Base-by-base conservation (phyloP, 306 rosid species). In the Crotalaria pallida region DNA sequence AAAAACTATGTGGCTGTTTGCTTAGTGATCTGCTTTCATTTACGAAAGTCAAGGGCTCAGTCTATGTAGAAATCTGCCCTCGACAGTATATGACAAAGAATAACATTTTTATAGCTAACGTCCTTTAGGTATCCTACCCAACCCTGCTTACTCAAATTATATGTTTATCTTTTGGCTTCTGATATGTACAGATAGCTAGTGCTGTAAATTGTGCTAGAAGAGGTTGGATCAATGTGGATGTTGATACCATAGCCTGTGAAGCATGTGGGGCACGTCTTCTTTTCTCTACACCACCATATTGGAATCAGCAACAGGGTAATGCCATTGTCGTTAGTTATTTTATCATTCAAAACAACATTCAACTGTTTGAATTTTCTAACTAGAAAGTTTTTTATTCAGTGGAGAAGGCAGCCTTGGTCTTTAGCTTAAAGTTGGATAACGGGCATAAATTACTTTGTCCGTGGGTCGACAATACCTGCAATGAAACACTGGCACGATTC, bases 371-470 rank as follows among this genome's bases (percentile, higher is more conserved):
- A 24, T 61, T 34, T 58, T 71, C 80, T 77, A 74, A 73, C 45
- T 24, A 11, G 7, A 65, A 21, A 68, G 34, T 19, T 44, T 47
- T 68, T 64, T 83, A 23, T 50, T 67, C 89, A 94, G 98, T 94
- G 83, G 98, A 94, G 84, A 94, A 94, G 83, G 90, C 92, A 12
- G 98, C 97, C 41, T 74, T 86, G 77, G 98, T 88, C 49, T 91
- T 94, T 81, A 85, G 98, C 84, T 81, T 94, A 75, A 94, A 91
- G 83, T 80, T 94, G 81, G 96, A 84, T 70, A 88, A 68, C 76
- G 98, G 98, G 57, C 98, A 94, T 82, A 94, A 87, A 73, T 81
- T 85, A 79, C 98, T 83, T 58, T 94, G 98, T 71, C 97, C 97
- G 6, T 94, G 98, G 98, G 82, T 83, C 52, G 91, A 91, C 83